Percentiles rank a stretch among this genome's conserved stretches.
Evolutionary conservation across 106 monocot genomes (phyloP).

Genomic region (Dactylorhiza incarnata): DNA sequence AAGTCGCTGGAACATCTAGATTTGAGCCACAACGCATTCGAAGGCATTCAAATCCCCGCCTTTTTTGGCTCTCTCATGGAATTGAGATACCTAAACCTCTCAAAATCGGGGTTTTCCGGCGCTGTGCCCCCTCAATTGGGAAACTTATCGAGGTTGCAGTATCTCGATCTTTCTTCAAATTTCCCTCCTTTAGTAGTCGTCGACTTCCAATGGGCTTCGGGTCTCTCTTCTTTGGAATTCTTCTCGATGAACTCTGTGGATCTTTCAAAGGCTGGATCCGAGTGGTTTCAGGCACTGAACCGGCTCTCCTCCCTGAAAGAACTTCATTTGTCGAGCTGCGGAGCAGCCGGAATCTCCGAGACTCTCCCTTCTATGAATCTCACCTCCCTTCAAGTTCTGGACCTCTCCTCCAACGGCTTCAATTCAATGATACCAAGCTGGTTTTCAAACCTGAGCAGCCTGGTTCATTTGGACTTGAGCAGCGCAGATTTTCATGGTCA

Average conservation of each 20-base stretch:
- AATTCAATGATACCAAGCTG: slow-evolving; percentile 8
- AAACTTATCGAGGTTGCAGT: slow-evolving; percentile 11
- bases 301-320: slow-evolving; percentile 18
- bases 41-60: slow-evolving; percentile 18
- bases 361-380: slow-evolving; percentile 16
- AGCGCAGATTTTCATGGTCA: background rate
- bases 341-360: background rate
- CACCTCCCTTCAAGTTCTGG: slow-evolving; percentile 12
- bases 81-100: slow-evolving; percentile 22
- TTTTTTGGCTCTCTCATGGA: slow-evolving; percentile 21
- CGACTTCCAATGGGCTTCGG: slow-evolving; percentile 15
- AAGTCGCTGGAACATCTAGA: slow-evolving; percentile 21
- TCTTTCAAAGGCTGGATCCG: background rate
- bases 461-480: background rate
- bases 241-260: background rate
- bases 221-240: slow-evolving; percentile 15
- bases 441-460: slow-evolving; percentile 17
- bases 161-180: slow-evolving; percentile 19
- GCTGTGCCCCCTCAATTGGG: slow-evolving; percentile 18
- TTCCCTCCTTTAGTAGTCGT: background rate
- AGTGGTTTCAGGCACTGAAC: slow-evolving; percentile 12
- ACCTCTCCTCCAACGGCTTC: slow-evolving; percentile 16
- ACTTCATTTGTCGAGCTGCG: background rate
- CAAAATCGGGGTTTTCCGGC: slow-evolving; percentile 14
- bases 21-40: slow-evolving; percentile 38